A percentile compares a stretch with the other conserved stretches of the same genome.
phyloP scores from a whole-genome alignment of 2,329 filamentous ascomycete genomes.

The Monilinia aucupariae region DNA sequence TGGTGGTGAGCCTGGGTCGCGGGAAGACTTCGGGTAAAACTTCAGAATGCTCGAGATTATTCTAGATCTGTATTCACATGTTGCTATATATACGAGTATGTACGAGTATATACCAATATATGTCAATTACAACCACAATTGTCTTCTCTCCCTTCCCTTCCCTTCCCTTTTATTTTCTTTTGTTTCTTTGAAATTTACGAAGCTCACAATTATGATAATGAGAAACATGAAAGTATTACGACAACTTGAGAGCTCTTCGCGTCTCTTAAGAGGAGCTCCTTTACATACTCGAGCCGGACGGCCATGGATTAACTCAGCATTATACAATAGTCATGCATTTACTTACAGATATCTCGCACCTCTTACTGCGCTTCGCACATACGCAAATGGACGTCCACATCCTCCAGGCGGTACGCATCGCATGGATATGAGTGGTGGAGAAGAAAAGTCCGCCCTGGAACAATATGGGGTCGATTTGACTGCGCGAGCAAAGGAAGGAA shows the following conservation, averaged over 20 bases:
- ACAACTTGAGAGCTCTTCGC: conserved; percentile 28
- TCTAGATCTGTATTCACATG: conserved; percentile 10
- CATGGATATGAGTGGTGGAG: conserved; percentile 76
- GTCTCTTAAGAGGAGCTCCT: conserved; percentile 26
- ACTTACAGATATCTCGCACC: conserved; percentile 37
- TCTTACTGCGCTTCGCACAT: conserved; percentile 43
- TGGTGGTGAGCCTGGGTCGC: not conserved
- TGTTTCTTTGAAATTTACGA: not conserved
- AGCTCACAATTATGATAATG: conserved; percentile 5
- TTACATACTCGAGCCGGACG: conserved; percentile 18
- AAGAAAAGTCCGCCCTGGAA: conserved; percentile 81
- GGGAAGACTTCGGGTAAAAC: not conserved
- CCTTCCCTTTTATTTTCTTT: not conserved
- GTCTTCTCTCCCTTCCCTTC: too few relatives aligned
- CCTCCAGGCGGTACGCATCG: conserved; percentile 88
- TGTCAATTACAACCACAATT: not conserved
- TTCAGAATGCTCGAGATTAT: conserved; percentile 15
- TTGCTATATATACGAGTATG: too few relatives aligned
- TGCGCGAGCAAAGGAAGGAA: conserved; percentile 75
- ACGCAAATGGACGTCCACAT: conserved; percentile 70
- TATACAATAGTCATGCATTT: conserved; percentile 18
- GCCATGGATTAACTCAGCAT: conserved; percentile 12
- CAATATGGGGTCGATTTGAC: conserved; percentile 90
- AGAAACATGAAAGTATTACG: conserved; percentile 26
- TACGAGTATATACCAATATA: not conserved